These are phyloP conservation scores for Closterium sp. DNA, from an alignment of 139 green algal genomes.

Conservation along the genomic window DNA sequence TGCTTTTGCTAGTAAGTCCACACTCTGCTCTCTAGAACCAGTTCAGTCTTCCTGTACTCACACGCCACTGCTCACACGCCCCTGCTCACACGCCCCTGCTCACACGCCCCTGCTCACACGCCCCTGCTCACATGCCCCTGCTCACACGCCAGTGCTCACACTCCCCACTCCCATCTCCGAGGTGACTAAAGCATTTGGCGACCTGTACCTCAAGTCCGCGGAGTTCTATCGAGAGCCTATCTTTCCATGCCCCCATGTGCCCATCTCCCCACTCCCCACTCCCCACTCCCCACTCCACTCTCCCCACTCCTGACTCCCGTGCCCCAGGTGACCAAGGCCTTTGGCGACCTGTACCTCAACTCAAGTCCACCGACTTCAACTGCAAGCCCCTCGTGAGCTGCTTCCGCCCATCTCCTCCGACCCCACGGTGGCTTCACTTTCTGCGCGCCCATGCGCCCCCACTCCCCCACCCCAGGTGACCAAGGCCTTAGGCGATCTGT, in stretches of 20 bases:
- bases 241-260: not conserved
- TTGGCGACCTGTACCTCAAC: slow-evolving; percentile 23
- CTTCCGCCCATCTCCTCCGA: slow-evolving; percentile 1
- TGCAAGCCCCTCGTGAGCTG: not conserved
- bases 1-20: too few species aligned
- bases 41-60: too few species aligned
- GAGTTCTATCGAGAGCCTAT: slow-evolving; percentile 15
- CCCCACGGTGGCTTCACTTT: not conserved
- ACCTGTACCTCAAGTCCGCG: slow-evolving; percentile 15
- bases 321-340: not conserved
- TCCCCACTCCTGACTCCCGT: too few species aligned
- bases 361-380: slow-evolving; percentile 18
- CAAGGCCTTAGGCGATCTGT: slow-evolving; percentile 12
- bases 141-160: too few species aligned
- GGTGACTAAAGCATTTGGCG: slow-evolving; percentile 17
- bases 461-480: not conserved
- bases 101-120: too few species aligned
- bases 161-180: too few species aligned
- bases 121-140: too few species aligned
- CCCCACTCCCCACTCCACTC: not conserved
- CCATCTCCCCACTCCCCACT: not conserved
- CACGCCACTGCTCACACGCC: too few species aligned
- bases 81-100: not conserved
- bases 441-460: too few species aligned
- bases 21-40: too few species aligned